Evolutionary conservation across 2,329 filamentous ascomycete genomes (phyloP).

Genomic region (Trematosphaeria pertusa): DNA sequence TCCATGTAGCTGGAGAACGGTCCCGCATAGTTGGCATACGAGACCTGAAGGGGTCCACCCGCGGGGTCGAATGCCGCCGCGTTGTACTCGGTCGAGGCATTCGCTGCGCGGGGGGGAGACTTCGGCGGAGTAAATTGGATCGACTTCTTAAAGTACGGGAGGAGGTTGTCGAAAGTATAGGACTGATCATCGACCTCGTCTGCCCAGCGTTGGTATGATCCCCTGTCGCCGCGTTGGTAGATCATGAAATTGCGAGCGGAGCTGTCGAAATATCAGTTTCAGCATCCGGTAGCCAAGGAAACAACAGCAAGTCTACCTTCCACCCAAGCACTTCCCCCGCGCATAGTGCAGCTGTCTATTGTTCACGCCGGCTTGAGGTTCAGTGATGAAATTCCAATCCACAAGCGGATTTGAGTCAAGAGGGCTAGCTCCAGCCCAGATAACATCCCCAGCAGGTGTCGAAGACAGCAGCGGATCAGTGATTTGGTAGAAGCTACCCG

Average conservation of each 20-base stretch:
- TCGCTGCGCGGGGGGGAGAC: slow-evolving; percentile 11
- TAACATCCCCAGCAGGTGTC: slow-evolving; percentile 29
- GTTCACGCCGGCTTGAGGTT: slow-evolving; percentile 30
- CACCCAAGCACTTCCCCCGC: slow-evolving; percentile 40
- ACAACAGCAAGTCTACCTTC: slow-evolving; percentile 15
- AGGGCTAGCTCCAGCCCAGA: slow-evolving; percentile 23
- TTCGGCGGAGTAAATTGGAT: slow-evolving; percentile 39
- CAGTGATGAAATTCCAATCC: slow-evolving; percentile 41
- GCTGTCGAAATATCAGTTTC: slow-evolving; percentile 9
- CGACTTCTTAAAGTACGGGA: slow-evolving; percentile 37
- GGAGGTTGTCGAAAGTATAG: slow-evolving; percentile 36
- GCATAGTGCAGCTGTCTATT: slow-evolving; percentile 31
- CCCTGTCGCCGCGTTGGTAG: slow-evolving; percentile 25
- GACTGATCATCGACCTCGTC: slow-evolving; percentile 35
- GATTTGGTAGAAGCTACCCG: slow-evolving; percentile 42
- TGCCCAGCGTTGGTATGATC: slow-evolving; percentile 36
- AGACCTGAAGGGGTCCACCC: slow-evolving; percentile 22
- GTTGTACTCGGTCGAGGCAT: slow-evolving; percentile 20
- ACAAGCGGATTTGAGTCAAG: slow-evolving; percentile 30
- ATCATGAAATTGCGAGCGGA: slow-evolving; percentile 31
- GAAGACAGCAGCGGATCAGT: slow-evolving; percentile 26
- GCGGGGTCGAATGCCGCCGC: slow-evolving; percentile 14
- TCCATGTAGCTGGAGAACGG: slow-evolving; percentile 25
- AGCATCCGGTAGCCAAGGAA: no score
- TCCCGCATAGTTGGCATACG: slow-evolving; percentile 27